phyloP scores from a whole-genome alignment of 345 rosid genomes.

The Arabidopsis suecica region DNA sequence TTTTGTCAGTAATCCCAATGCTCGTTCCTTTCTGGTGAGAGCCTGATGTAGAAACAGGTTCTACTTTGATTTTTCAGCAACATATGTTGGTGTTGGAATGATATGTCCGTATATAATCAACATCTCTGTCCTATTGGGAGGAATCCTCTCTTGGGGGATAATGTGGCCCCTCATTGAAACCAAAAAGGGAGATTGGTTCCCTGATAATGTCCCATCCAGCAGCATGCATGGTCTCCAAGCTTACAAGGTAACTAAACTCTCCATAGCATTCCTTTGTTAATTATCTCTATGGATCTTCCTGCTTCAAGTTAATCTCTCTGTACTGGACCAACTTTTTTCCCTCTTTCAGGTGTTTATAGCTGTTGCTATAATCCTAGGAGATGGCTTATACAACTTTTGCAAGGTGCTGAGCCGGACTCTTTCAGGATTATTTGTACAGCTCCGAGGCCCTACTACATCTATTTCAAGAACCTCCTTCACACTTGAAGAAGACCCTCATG shows the following conservation, averaged over 20 bases:
- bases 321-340: neutral
- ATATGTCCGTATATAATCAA: conserved; percentile 79
- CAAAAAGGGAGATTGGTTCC: conserved; percentile 65
- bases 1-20: conserved; percentile 23
- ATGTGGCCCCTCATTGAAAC: conserved; percentile 86
- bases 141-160: conserved; percentile 79
- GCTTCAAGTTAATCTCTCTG: conserved; percentile 5
- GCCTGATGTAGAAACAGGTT: conserved; percentile 59
- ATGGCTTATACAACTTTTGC: conserved; percentile 75
- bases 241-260: conserved; percentile 58
- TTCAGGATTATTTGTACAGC: conserved; percentile 54
- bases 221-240: conserved; percentile 73
- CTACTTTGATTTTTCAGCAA: conserved; percentile 84
- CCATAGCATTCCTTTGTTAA: conserved; percentile 6
- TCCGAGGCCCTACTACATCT: conserved; percentile 41
- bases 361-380: conserved; percentile 86
- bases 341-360: conserved; percentile 70
- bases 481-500: conserved; percentile 51
- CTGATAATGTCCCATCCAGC: conserved; percentile 46
- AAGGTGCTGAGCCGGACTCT: conserved; percentile 71
- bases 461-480: conserved; percentile 36
- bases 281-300: conserved; percentile 16
- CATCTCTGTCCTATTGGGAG: conserved; percentile 71
- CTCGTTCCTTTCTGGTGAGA: conserved; percentile 42
- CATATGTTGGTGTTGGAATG: conserved; percentile 93